Base-by-base conservation (phyloP, 305 asterid species). In the Fraxinus floribunda region DNA sequence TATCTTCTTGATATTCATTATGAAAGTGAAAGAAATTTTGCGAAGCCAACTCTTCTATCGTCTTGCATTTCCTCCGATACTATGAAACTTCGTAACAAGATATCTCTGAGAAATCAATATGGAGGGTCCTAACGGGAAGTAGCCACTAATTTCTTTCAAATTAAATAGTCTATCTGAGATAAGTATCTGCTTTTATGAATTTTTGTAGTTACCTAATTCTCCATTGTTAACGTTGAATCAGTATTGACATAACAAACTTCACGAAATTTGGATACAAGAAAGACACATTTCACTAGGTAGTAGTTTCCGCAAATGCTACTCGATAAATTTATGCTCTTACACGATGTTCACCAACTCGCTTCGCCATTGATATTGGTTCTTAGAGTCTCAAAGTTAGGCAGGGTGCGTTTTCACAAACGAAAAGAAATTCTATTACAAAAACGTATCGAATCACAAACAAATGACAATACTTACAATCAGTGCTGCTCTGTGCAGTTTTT, bases 381-480 rank as follows among this genome's bases (percentile, higher is more conserved):
- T n/a, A n/a, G n/a, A n/a, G n/a, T n/a, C n/a, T n/a, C n/a, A n/a
- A 60, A 60, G 29, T 60, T 22, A 20, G 30, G 71, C 66, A 20
- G 32, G 71, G 71, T 60, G 32, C 71, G 5, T 20, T 22, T 60
- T 20, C 4, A 20, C 13, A 26, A 29, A 68, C n/a, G 18, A 11
- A 13, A 68, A 29, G 13, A 71, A 71, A 34, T 6, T 71, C 13
- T 15, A 71, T 15, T 71, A 16, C 46, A 82, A 85, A 76, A 86
- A 83, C 93, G 86, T 36, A 81, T 39, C 75, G 62, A 84, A 62
- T 76, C 79, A 83, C 87, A 79, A 85, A 85, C 83, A 86, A 88
- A 86, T 78, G 76, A 71, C 46, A 76, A 71, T 80, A 83, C 88
- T 85, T 94, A 87, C 93, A 71, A 71, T 71, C 44, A 16, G 76